Evolutionary conservation across 2,329 filamentous ascomycete species (phyloP).

Genomic region (Aspergillus felis): DNA sequence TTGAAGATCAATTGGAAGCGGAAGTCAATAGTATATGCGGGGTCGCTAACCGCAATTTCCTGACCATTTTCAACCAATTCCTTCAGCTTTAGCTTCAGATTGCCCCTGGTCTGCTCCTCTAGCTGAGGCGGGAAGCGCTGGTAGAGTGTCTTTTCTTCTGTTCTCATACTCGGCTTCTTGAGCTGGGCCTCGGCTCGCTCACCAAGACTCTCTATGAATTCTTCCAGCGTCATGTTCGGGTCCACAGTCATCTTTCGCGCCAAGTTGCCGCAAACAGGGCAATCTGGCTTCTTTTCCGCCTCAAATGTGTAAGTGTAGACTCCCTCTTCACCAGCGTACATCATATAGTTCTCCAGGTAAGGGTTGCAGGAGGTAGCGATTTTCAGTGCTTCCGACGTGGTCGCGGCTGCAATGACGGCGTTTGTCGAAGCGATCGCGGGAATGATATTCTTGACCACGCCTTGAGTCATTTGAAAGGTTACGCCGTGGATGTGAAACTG

Average conservation of each 20-base stretch:
- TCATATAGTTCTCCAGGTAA: constrained; percentile 92
- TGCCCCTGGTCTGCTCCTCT: constrained; percentile 78
- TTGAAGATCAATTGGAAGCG: constrained; percentile 55
- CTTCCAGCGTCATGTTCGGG: constrained; percentile 67
- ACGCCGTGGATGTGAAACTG: constrained; percentile 91
- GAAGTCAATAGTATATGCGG: constrained; percentile 75
- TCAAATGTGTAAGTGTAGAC: constrained; percentile 98
- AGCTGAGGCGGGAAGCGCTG: constrained; percentile 79
- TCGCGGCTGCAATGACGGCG: constrained; percentile 90
- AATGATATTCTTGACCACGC: constrained; percentile 99
- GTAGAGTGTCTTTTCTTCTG: constrained; percentile 80
- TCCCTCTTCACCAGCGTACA: constrained; percentile 94
- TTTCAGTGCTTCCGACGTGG: constrained; percentile 96
- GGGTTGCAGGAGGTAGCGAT: constrained; percentile 81
- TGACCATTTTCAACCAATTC: constrained; percentile 78
- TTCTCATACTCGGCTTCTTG: constrained; percentile 84
- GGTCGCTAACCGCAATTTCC: constrained; percentile 87
- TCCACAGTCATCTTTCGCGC: constrained; percentile 72
- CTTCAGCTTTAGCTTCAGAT: constrained; percentile 71
- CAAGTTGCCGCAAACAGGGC: constrained; percentile 84
- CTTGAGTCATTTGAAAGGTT: constrained; percentile 93
- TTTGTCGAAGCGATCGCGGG: constrained; percentile 97
- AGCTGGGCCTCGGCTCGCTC: constrained; percentile 84
- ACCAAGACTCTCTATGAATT: constrained; percentile 80
- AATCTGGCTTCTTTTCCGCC: constrained; percentile 90